phyloP scores from a whole-genome alignment of 2,329 filamentous ascomycete species.

The Colletotrichum scovillei region DNA sequence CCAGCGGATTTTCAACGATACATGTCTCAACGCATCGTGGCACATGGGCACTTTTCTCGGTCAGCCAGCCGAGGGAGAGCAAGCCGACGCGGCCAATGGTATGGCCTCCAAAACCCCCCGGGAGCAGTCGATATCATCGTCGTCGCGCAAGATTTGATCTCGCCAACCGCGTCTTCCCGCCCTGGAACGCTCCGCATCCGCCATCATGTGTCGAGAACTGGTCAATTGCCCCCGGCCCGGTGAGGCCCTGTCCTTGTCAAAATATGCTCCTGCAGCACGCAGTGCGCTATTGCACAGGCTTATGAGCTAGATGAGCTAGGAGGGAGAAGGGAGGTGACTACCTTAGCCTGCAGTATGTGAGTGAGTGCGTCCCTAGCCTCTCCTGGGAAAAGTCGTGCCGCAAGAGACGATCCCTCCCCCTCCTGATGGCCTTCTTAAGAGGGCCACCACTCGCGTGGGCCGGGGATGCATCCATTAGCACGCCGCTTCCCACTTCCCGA shows the following conservation, averaged over 20 bases:
- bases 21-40: neutral
- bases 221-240: neutral
- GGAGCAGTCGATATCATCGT: slow-evolving; percentile 3
- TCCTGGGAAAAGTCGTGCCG: neutral
- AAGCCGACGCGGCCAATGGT: slow-evolving; percentile 25
- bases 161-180: slow-evolving; percentile 32
- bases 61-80: slow-evolving; percentile 15
- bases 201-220: slow-evolving; percentile 17
- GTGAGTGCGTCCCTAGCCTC: neutral
- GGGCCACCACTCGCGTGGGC: neutral
- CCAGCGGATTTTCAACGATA: neutral
- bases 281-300: neutral
- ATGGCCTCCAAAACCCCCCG: neutral
- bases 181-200: slow-evolving; percentile 28
- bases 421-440: neutral
- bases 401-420: neutral
- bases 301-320: neutral
- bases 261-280: slow-evolving; percentile 9
- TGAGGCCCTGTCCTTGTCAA: slow-evolving; percentile 24
- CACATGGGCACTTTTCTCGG: slow-evolving; percentile 16
- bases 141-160: slow-evolving; percentile 34
- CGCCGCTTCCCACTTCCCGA: slow-evolving; percentile 29
- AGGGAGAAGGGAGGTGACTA: neutral
- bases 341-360: neutral
- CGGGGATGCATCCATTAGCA: slow-evolving; percentile 22